Conservation (phyloP, 257 asterid species). For the Rehmannia glutinosa region DNA sequence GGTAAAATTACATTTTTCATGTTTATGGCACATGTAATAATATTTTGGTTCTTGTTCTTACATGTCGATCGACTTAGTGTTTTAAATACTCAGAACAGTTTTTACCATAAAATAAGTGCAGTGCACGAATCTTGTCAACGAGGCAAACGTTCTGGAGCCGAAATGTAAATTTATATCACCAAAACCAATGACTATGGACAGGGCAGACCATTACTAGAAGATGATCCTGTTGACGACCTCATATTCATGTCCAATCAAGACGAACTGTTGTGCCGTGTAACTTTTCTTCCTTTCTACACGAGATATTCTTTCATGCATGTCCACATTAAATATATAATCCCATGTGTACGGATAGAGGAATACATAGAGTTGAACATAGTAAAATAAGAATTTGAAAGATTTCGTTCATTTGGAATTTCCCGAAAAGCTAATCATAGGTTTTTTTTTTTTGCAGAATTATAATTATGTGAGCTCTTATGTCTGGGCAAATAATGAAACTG, state of each 20-base stretch:
- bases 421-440: too few relatives aligned
- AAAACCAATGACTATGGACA: background rate
- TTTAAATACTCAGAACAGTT: background rate
- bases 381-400: too few relatives aligned
- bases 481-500: constrained; percentile 41
- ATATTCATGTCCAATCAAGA: constrained; percentile 13
- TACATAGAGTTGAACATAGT: too few relatives aligned
- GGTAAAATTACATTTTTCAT: constrained; percentile 14
- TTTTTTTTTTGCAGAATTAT: constrained; percentile 20
- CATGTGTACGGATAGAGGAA: too few relatives aligned
- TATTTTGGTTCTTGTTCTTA: background rate
- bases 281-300: background rate
- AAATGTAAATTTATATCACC: constrained; percentile 25
- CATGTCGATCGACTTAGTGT: background rate
- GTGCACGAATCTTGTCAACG: constrained; percentile 18
- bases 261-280: constrained; percentile 35
- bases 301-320: background rate
- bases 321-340: too few relatives aligned
- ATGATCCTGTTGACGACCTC: constrained; percentile 19
- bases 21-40: background rate
- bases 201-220: background rate
- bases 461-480: constrained; percentile 18
- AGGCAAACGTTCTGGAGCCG: constrained; percentile 31
- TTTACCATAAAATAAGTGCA: constrained; percentile 7
- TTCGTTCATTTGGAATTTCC: too few relatives aligned